These are phyloP conservation scores for Epichloe gansuensis DNA, from an alignment of 2,329 filamentous ascomycete genomes.

Conservation along the genomic window DNA sequence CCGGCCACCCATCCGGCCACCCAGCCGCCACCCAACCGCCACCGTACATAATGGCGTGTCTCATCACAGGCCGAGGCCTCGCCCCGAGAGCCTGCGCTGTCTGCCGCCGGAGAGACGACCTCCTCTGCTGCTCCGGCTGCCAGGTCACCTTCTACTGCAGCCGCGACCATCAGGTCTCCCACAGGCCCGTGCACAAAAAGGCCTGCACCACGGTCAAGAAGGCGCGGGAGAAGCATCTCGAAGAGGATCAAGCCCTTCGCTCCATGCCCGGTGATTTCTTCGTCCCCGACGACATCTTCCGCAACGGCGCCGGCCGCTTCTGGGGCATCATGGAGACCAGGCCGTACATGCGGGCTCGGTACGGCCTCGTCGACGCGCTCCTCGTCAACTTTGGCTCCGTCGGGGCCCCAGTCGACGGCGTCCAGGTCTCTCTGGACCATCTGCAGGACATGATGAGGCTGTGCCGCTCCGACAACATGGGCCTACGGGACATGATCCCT, in stretches of 20 bases:
- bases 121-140: slow-evolving; percentile 5
- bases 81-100: slow-evolving; percentile 9
- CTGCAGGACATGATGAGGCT: slow-evolving; percentile 32
- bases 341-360: slow-evolving; percentile 30
- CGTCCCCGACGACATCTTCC: slow-evolving; percentile 23
- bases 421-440: slow-evolving; percentile 26
- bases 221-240: not conserved
- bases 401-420: slow-evolving; percentile 15
- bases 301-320: slow-evolving; percentile 27
- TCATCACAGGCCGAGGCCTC: not conserved
- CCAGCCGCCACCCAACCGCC: not conserved
- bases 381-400: slow-evolving; percentile 18
- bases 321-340: slow-evolving; percentile 28
- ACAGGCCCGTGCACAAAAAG: slow-evolving; percentile 2
- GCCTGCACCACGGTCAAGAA: slow-evolving; percentile 2
- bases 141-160: slow-evolving; percentile 7
- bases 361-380: slow-evolving; percentile 16
- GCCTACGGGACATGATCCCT: slow-evolving; percentile 29
- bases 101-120: slow-evolving; percentile 6
- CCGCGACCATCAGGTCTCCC: not conserved
- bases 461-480: slow-evolving; percentile 32
- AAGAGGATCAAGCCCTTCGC: slow-evolving; percentile 27
- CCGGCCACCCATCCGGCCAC: not conserved
- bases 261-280: slow-evolving; percentile 14
- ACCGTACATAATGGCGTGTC: too few relatives aligned